These are phyloP conservation scores for Myxozyma vanderwaltii DNA, from an alignment of 805 yeast genomes.

Conservation along the genomic window DNA sequence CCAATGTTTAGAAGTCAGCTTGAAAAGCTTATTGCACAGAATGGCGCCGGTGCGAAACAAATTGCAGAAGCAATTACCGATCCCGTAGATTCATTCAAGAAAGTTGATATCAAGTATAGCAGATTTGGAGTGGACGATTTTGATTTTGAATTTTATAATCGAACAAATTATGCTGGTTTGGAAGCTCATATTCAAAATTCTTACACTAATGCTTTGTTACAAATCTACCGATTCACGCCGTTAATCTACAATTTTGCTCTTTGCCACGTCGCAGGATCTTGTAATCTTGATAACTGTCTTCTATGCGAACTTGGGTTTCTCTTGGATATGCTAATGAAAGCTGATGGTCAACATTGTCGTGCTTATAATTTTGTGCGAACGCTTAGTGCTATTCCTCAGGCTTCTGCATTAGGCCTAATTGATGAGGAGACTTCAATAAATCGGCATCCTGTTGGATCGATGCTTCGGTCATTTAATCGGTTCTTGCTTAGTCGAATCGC, in stretches of 20 bases:
- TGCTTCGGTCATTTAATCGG: constrained; percentile 58
- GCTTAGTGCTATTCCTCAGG: constrained; percentile 53
- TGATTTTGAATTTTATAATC: constrained; percentile 74
- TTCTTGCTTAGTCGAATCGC: constrained; percentile 61
- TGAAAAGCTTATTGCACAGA: constrained; percentile 21
- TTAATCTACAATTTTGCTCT: constrained; percentile 67
- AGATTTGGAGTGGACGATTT: constrained; percentile 92
- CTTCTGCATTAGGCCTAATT: constrained; percentile 55
- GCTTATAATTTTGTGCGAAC: constrained; percentile 75
- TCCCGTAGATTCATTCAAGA: constrained; percentile 50
- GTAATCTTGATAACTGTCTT: constrained; percentile 50
- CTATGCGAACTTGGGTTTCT: constrained; percentile 84
- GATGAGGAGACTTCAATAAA: constrained; percentile 45
- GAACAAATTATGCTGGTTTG: constrained; percentile 75
- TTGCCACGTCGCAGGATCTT: constrained; percentile 56
- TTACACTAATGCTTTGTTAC: constrained; percentile 74
- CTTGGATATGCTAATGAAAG: constrained; percentile 86
- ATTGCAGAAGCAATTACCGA: constrained; percentile 17
- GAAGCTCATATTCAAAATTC: constrained; percentile 84
- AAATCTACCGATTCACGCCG: constrained; percentile 76
- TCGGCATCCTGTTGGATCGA: constrained; percentile 27
- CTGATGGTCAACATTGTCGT: constrained; percentile 75
- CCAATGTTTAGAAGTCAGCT: constrained; percentile 35
- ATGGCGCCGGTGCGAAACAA: constrained; percentile 10
- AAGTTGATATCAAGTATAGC: constrained; percentile 76